Evolutionary conservation across 164 flowering plant genomes (phyloP).

Genomic region (Paratinospora sagittata): DNA sequence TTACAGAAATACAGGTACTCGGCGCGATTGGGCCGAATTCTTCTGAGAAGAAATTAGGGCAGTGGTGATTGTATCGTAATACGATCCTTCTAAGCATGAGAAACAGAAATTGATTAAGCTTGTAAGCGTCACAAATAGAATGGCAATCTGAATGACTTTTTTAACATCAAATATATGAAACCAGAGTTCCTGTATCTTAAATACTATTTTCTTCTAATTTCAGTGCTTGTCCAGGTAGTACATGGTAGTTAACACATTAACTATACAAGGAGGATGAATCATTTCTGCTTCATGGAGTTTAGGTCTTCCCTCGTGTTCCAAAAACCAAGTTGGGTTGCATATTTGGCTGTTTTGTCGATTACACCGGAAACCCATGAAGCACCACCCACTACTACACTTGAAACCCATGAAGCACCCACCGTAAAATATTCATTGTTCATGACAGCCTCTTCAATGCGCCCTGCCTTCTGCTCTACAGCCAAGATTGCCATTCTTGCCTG

Average conservation of each 20-base stretch:
- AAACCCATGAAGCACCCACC: slow-evolving; percentile 14
- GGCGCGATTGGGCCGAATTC: neutral
- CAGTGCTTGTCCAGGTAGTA: neutral
- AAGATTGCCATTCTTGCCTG: slow-evolving; percentile 7
- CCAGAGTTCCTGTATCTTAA: neutral
- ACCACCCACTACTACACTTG: slow-evolving; percentile 10
- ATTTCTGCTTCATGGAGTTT: slow-evolving; percentile 16
- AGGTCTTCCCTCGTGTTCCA: slow-evolving; percentile 1
- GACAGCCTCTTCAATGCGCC: neutral
- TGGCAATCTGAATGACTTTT: too few relatives aligned
- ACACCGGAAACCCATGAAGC: slow-evolving; percentile 16
- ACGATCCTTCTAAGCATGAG: neutral
- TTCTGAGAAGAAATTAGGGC: slow-evolving; percentile 1
- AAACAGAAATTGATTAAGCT: too few relatives aligned
- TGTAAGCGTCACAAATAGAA: too few relatives aligned
- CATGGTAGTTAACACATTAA: neutral
- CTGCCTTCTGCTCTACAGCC: slow-evolving; percentile 5
- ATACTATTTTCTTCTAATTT: neutral
- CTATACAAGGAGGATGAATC: neutral
- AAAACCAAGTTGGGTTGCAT: slow-evolving; percentile 12
- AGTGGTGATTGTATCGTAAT: neutral
- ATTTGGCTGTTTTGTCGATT: slow-evolving; percentile 16
- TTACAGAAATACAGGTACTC: slow-evolving; percentile 6
- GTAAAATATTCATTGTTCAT: slow-evolving; percentile 8
- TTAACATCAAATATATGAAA: neutral